phyloP scores from a whole-genome alignment of 78 protist species.

The Guillardia theta region DNA sequence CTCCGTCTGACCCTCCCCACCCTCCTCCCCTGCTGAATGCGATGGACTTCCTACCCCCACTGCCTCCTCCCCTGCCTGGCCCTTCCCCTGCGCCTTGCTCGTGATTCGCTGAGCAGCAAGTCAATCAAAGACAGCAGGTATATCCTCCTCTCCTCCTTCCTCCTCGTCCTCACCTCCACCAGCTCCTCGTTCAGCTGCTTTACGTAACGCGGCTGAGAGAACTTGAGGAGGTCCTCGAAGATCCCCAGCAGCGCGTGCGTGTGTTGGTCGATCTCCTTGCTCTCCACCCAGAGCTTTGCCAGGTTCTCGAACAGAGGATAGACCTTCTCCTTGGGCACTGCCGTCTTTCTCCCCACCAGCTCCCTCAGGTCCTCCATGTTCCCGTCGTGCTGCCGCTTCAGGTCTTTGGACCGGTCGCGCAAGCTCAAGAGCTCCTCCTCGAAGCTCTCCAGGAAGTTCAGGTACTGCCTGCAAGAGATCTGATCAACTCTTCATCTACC shows the following conservation, averaged over 20 bases:
- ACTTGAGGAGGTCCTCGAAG: not conserved
- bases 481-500: not conserved
- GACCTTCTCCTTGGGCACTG: conserved; percentile 26
- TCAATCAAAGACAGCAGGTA: too few relatives aligned
- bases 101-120: too few relatives aligned
- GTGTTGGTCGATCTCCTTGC: not conserved
- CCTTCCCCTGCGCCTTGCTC: too few relatives aligned
- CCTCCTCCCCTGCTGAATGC: too few relatives aligned
- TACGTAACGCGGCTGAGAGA: not conserved
- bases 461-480: conserved; percentile 32
- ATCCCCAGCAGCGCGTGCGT: not conserved
- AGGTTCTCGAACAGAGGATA: not conserved
- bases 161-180: not conserved
- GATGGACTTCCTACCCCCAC: too few relatives aligned
- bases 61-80: too few relatives aligned
- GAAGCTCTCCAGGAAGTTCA: not conserved
- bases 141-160: not conserved
- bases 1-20: too few relatives aligned
- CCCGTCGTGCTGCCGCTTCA: not conserved
- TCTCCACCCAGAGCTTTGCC: not conserved
- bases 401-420: not conserved
- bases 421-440: not conserved
- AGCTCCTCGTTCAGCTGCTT: not conserved
- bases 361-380: not conserved
- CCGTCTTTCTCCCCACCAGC: not conserved